Percentiles rank a stretch among this genome's conserved stretches.
These are phyloP conservation scores for Phytophthora rubi DNA, from an alignment of 352 stramenopile genomes.

Conservation along the genomic window DNA sequence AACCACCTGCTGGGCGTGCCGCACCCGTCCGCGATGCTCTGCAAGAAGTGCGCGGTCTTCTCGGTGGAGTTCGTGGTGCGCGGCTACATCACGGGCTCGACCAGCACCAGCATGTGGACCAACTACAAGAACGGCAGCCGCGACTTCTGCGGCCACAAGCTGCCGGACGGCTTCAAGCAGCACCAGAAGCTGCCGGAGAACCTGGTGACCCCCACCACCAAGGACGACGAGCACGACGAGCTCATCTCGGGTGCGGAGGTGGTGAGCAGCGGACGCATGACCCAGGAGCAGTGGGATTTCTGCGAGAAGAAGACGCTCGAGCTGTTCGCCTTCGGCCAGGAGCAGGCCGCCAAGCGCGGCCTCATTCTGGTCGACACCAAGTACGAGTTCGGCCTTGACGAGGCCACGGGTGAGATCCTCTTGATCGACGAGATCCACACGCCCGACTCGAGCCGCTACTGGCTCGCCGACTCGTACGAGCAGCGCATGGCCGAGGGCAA, in stretches of 20 bases:
- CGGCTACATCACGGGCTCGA: conserved; percentile 97
- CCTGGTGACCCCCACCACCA: conserved; percentile 98
- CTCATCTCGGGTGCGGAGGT: conserved; percentile 96
- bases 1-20: conserved; percentile 97
- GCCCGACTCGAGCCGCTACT: conserved; percentile 97
- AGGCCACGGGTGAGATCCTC: conserved; percentile 91
- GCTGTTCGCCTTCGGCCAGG: conserved; percentile 93
- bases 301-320: conserved; percentile 93
- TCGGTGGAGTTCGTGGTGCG: conserved; percentile 99
- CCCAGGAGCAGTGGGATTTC: conserved; percentile 96
- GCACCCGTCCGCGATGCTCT: conserved; percentile 96
- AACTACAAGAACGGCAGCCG: conserved; percentile 97
- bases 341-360: conserved; percentile 90
- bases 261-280: conserved; percentile 95
- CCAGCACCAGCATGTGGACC: conserved; percentile 99
- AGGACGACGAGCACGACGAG: conserved; percentile 98
- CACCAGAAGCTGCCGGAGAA: conserved; percentile 96
- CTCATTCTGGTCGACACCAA: conserved; percentile 99
- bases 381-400: conserved; percentile 87
- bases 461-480: conserved; percentile 92
- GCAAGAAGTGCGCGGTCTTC: conserved; percentile 96
- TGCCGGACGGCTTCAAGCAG: conserved; percentile 95
- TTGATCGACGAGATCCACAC: conserved; percentile 99
- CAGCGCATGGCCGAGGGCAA: conserved; percentile 83
- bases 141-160: conserved; percentile 96